Conservation (phyloP, 306 rosid species). For the Vigna radiata region DNA sequence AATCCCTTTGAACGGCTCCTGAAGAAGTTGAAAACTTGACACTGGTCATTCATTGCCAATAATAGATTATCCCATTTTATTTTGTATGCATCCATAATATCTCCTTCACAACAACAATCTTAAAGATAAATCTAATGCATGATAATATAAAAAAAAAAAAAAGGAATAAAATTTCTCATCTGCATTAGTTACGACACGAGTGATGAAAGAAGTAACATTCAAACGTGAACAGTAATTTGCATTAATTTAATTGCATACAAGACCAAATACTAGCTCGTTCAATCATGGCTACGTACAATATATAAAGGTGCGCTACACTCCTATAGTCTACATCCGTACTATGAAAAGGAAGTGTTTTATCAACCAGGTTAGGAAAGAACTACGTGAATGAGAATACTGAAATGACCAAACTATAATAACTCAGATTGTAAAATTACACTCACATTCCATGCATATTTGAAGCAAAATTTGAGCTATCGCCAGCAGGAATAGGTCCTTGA, state of each 20-base stretch:
- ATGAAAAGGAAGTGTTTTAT: neutral
- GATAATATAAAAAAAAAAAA: neutral
- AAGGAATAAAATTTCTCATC: neutral
- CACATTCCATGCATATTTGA: constrained; percentile 66
- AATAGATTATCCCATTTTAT: constrained; percentile 2
- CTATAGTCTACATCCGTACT: constrained; percentile 5
- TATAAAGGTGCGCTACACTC: neutral
- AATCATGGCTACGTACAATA: neutral
- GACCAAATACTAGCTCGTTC: constrained; percentile 4
- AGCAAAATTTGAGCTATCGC: constrained; percentile 43
- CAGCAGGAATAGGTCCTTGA: constrained; percentile 82
- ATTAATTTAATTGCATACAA: constrained; percentile 6
- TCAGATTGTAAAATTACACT: constrained; percentile 50
- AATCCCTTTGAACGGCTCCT: constrained; percentile 21
- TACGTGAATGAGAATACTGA: constrained; percentile 9
- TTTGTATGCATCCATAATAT: neutral
- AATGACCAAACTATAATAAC: constrained; percentile 15
- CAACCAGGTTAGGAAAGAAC: constrained; percentile 28
- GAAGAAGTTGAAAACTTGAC: neutral
- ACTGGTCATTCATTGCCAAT: constrained; percentile 3
- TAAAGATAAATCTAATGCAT: neutral
- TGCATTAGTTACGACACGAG: constrained; percentile 3
- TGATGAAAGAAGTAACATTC: neutral
- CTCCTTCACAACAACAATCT: neutral
- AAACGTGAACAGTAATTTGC: neutral